phyloP scores from a whole-genome alignment of 192 early-diverging fungal genomes.

The Linnemannia exigua region DNA sequence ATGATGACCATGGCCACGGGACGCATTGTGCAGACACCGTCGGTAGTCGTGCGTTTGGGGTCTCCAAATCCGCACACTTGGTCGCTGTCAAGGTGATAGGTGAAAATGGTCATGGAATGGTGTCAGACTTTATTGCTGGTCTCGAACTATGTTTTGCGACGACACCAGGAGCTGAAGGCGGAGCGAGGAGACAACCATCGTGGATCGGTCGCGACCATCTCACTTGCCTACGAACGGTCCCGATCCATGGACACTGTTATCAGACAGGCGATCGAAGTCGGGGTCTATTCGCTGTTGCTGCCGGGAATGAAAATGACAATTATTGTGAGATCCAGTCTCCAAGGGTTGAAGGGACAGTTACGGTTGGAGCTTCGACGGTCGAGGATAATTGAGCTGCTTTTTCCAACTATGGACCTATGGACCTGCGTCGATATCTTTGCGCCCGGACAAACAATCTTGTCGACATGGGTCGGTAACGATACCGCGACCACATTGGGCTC shows the following conservation, averaged over 20 bases:
- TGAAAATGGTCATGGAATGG: slow-evolving; percentile 57
- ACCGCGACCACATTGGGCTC: slow-evolving; percentile 87
- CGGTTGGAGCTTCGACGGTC: slow-evolving; percentile 63
- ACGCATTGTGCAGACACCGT: slow-evolving; percentile 65
- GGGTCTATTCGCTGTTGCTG: slow-evolving; percentile 70
- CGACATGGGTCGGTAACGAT: slow-evolving; percentile 68
- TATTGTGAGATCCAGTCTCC: slow-evolving; percentile 64
- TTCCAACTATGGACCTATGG: slow-evolving; percentile 77
- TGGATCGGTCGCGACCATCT: slow-evolving; percentile 29
- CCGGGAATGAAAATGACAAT: slow-evolving; percentile 72
- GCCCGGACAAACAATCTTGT: slow-evolving; percentile 67
- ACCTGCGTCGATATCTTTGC: slow-evolving; percentile 68
- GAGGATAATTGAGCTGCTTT: slow-evolving; percentile 77
- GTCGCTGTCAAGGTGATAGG: slow-evolving; percentile 76
- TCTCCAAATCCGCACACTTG: slow-evolving; percentile 78
- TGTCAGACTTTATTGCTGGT: slow-evolving; percentile 53
- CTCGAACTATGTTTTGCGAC: slow-evolving; percentile 44
- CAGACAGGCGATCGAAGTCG: slow-evolving; percentile 48
- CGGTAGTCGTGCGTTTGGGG: slow-evolving; percentile 70
- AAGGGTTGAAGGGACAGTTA: slow-evolving; percentile 56
- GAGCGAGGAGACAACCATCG: not conserved
- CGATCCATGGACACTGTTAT: slow-evolving; percentile 36
- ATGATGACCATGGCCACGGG: slow-evolving; percentile 66
- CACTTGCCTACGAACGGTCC: slow-evolving; percentile 19
- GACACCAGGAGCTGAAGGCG: slow-evolving; percentile 16